Base-by-base conservation (phyloP, 179 eudicot genomes). In the Vitellaria paradoxa region DNA sequence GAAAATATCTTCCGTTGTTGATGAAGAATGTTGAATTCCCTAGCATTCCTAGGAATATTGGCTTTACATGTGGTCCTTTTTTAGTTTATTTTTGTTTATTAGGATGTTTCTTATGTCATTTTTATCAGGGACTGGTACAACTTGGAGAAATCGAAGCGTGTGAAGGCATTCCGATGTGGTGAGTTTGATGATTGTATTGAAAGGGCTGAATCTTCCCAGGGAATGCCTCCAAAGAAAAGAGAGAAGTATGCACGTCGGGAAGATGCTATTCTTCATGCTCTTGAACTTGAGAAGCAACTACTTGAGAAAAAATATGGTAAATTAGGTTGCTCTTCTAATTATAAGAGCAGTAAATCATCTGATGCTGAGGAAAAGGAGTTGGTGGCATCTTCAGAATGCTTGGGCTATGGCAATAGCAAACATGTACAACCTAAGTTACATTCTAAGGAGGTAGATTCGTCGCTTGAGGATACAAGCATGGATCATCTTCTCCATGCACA, bases 231-330 rank as follows among this genome's bases (percentile, higher is more conserved):
- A n/a, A 96, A 96, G 84, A 96, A 91, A 76, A 87, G 99, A 84
- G 99, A 96, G 84, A 96, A 96, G 76, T 96, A 96, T 84, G 99
- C 98, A 61, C 94, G 98, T 47, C 82, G 97, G 56, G 98, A 94
- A 85, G 98, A 96, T 91, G 99, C 98, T 21, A 94, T 94, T 81
- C 89, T 96, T 72, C 96, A 96, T 87, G 99, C 99, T 62, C 97
- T 96, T 74, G 93, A 92, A 74, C 93, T 96, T 72, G 99, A 96
- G 91, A 96, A 89, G 80, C 87, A 89, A 72, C 49, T 85, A 67
- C 69, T 83, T 82, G 91, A 87, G 82, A 89, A 85, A 66, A 90
- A 86, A 78, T 82, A 81, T 82, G 94, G 86, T 73, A 89, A 89
- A 50, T 55, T 77, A 63, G 93, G 78, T 57, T 73, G 64, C 68